Conservation (phyloP, 1,284 basidiomycete species). For the Abortiporus biennis region DNA sequence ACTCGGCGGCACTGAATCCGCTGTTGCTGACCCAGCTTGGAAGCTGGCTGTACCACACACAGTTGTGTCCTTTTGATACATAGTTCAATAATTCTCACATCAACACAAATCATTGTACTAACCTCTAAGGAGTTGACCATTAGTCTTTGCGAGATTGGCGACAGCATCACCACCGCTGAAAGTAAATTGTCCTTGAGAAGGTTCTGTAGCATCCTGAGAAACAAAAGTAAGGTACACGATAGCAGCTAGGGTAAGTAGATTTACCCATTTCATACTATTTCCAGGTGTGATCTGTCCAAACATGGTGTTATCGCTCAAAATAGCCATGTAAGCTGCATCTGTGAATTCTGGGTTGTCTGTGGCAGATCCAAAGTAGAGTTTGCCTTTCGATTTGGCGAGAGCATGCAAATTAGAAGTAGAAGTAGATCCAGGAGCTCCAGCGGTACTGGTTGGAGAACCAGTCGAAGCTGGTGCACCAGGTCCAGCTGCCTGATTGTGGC, state of each 20-base stretch:
- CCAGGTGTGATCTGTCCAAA: conserved; percentile 48
- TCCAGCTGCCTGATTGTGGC: too few species aligned
- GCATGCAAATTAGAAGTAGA: conserved; percentile 29
- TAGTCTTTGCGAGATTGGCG: conserved; percentile 33
- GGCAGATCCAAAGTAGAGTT: conserved; percentile 55
- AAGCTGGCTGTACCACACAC: conserved; percentile 47
- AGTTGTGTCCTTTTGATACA: conserved; percentile 27
- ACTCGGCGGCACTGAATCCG: conserved; percentile 29
- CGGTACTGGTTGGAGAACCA: too few species aligned
- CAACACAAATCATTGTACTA: conserved; percentile 2
- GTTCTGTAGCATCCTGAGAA: conserved; percentile 45
- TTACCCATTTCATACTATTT: conserved; percentile 54
- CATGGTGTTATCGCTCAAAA: conserved; percentile 35
- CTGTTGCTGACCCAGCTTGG: conserved; percentile 39
- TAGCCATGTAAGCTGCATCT: conserved; percentile 36
- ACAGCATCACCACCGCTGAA: conserved; percentile 36
- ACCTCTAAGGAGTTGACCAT: conserved; percentile 37
- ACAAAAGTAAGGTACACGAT: neutral
- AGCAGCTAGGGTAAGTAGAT: conserved; percentile 3
- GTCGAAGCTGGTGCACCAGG: too few species aligned
- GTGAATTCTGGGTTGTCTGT: conserved; percentile 50
- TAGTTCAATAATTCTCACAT: conserved; percentile 1
- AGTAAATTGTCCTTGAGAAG: conserved; percentile 35
- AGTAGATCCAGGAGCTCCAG: too few species aligned
- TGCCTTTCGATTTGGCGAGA: conserved; percentile 41